Evolutionary conservation across 2,329 filamentous ascomycete species (phyloP).

Genomic region (Hypoxylon sp.): DNA sequence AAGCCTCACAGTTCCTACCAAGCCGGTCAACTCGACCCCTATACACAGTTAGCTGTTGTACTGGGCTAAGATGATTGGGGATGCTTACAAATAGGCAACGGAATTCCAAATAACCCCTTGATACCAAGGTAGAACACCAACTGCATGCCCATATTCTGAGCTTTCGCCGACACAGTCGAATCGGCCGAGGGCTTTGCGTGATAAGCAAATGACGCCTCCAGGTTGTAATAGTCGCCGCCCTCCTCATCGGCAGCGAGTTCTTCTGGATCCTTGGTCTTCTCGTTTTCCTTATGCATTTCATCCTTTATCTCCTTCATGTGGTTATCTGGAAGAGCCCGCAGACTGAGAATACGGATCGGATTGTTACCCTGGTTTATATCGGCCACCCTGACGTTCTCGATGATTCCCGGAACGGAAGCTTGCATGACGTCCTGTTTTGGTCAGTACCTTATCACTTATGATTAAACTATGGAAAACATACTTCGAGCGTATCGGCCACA

Average conservation of each 20-base stretch:
- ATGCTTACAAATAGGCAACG: constrained; percentile 78
- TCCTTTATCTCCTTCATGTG: constrained; percentile 87
- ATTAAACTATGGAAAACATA: constrained; percentile 32
- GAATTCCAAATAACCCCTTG: constrained; percentile 89
- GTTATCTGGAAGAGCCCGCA: constrained; percentile 85
- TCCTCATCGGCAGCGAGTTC: constrained; percentile 91
- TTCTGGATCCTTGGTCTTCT: constrained; percentile 85
- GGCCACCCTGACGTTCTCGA: constrained; percentile 94
- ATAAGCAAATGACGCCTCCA: constrained; percentile 91
- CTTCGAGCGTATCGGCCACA: constrained; percentile 89
- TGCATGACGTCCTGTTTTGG: constrained; percentile 85
- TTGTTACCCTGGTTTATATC: constrained; percentile 96
- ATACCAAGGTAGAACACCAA: constrained; percentile 93
- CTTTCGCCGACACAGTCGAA: constrained; percentile 80
- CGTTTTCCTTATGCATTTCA: constrained; percentile 81
- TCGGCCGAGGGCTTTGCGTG: constrained; percentile 80
- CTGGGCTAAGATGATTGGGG: constrained; percentile 10
- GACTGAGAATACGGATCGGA: constrained; percentile 86
- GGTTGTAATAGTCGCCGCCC: constrained; percentile 91
- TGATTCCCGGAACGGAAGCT: constrained; percentile 88
- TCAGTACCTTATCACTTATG: constrained; percentile 23
- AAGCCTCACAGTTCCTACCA: constrained; percentile 89
- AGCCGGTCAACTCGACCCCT: constrained; percentile 85
- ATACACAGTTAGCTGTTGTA: constrained; percentile 35
- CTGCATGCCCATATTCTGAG: constrained; percentile 97